Evolutionary conservation across 768 basidiomycete genomes (phyloP), one percentile per base, ranked within the genome.

Genomic region (Suillus spraguei): DNA sequence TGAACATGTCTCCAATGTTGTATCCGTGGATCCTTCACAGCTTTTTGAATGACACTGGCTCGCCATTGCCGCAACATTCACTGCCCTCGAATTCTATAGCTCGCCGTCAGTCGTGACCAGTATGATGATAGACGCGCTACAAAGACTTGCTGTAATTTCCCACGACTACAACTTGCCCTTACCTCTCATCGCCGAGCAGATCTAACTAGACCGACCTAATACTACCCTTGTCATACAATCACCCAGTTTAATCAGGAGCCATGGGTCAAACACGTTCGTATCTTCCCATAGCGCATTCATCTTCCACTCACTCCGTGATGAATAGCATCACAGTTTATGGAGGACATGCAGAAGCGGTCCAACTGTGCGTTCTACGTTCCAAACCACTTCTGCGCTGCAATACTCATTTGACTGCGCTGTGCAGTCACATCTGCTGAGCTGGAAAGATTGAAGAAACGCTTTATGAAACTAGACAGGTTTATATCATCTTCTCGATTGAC

Each of bases 381-480:
- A n/a, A 16, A 17, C 53, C 44, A 22, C 24, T 50, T 44, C 16
- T 47, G 35, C 49, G 17, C 33, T 55, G n/a, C n/a, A 64, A 63
- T 65, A 61, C 66, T 68, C n/a, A 60, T 65, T 61, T 39, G 46
- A 60, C 64, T 17, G 35, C 53, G 60, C 42, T 60, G 32, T 39
- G 50, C 73, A 99, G 97, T 99, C 89, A 98, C 94, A 22, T 92
- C 91, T 56, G 85, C 88, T 55, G 97, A 99, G 79, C 81, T 99
- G 69, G 94, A 98, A 69, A 86, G 97, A 60, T 83, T 99, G 69
- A 97, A 97, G 86, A 99, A 98, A 76, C 90, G 97, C 60, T 99
- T 99, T 78, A 98, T 99, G 95, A 99, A 99, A 80, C 90, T 99
- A 69, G 97, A 99, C 77, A 92, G 90, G 93, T 73, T 47, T 28